Evolutionary conservation across 2,329 filamentous ascomycete species (phyloP).

Genomic region (Emericellopsis atlantica): DNA sequence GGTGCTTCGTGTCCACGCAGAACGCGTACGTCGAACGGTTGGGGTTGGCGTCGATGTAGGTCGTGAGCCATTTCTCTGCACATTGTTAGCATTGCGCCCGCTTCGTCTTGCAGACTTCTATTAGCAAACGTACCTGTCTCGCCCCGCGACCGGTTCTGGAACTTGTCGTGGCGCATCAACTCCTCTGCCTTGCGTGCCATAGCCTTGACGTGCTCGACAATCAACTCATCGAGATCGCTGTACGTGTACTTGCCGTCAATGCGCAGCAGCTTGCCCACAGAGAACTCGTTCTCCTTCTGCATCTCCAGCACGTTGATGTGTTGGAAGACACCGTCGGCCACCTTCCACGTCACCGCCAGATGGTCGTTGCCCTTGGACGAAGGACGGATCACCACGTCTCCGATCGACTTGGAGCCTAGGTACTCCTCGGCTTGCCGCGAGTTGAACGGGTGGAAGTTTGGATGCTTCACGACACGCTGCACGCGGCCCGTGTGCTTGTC

Average conservation of each 20-base stretch:
- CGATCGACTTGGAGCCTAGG: conserved; percentile 70
- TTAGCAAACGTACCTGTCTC: conserved; percentile 64
- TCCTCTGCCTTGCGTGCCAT: conserved; percentile 98
- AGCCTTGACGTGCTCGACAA: conserved; percentile 91
- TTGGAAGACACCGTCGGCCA: conserved; percentile 90
- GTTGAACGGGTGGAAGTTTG: conserved; percentile 90
- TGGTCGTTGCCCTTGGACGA: conserved; percentile 94
- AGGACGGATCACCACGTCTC: conserved; percentile 89
- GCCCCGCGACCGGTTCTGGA: conserved; percentile 65
- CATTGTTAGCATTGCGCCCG: conserved; percentile 6
- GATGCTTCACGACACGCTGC: conserved; percentile 94
- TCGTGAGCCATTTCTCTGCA: conserved; percentile 86
- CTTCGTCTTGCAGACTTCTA: background rate
- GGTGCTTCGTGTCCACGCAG: conserved; percentile 83
- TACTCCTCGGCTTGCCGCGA: conserved; percentile 86
- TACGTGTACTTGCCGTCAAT: conserved; percentile 79
- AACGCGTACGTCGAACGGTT: conserved; percentile 90
- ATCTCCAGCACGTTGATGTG: conserved; percentile 95
- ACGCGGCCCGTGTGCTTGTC: conserved; percentile 75
- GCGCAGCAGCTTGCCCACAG: conserved; percentile 73
- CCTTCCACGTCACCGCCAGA: conserved; percentile 95
- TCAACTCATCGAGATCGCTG: conserved; percentile 91
- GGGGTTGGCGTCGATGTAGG: conserved; percentile 92
- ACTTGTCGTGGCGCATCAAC: conserved; percentile 90
- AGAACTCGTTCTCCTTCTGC: conserved; percentile 95